Base-by-base conservation (phyloP, 768 basidiomycete genomes). In the Kwoniella botswanensis region DNA sequence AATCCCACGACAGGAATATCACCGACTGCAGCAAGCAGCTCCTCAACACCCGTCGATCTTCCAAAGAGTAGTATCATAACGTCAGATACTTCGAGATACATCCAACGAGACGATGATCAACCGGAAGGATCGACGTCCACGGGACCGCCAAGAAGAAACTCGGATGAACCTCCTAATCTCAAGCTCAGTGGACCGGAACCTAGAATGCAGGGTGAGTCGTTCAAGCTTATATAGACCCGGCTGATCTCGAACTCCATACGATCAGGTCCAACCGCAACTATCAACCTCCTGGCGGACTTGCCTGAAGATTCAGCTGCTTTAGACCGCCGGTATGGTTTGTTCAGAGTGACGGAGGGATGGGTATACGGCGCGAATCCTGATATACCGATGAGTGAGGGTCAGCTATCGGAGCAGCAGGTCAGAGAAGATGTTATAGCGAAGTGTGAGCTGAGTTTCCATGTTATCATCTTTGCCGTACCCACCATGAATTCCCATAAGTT, bases 321-420 rank as follows among this genome's bases (percentile, higher is more conserved):
- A 15, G 68, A 69, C 58, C 52, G 68, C 2, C 52, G 54, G 35
- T 69, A 69, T 42, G 68, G 68, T 3, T 26, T 63, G 18, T 69
- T 69, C 43, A 52, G 68, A 24, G 62, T 69, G 18, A 69, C 68
- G 5, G 68, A 69, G 21, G 68, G 63, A 1, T 63, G 68, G 68
- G 68, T 69, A 9, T 69, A 56, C 50, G 68, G 68, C 5, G 62
- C 61, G 2, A 63, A 69, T 29, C 41, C 68, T 18, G 68, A 63
- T 56, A 35, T 63, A 22, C 62, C 62, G 21, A 63, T 63, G 62
- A 63, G 62, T 18, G 68, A 69, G 10, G 61, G 58, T 9, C 44
- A 63, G n/a, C 18, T 69, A 5, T 54, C 61, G 12, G 61, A 69
- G 22, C 62, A 69, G 22, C 68, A 69, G 10, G 29, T 69, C 1